Evolutionary conservation across 108 stramenopile species (phyloP), one percentile per base, ranked within the genome.

Genomic region (Stephanodiscus minutulus): DNA sequence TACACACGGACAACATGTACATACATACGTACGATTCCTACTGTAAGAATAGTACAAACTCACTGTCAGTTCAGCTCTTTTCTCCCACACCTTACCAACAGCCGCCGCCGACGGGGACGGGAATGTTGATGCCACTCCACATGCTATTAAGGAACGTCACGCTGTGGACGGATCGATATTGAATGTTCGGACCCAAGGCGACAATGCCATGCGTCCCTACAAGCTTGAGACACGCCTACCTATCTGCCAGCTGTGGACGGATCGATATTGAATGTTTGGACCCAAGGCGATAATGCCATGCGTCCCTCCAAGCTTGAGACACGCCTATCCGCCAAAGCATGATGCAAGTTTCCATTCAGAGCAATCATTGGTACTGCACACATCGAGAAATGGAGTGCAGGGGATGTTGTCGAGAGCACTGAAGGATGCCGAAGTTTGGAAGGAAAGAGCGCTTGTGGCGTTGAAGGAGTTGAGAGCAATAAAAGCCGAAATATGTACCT

Each of bases 91-190:
- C n/a, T n/a, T n/a, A n/a, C n/a, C n/a, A n/a, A n/a, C n/a, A n/a
- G n/a, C n/a, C n/a, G n/a, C n/a, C n/a, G n/a, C n/a, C n/a, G n/a
- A n/a, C n/a, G n/a, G n/a, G n/a, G n/a, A n/a, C n/a, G n/a, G n/a
- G n/a, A n/a, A n/a, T 94, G 72, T 28, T 94, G 27, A 91, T 91
- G 89, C 93, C 93, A 7, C 74, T 94, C 0, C 85, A 91, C 3
- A 85, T 77, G 55, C 55, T 94, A n/a, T 65, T 94, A 25, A 70
- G 93, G 22, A 89, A 88, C 74, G 89, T 94, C 5, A 74, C 85
- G 9, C 56, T 94, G 28, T 94, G 93, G 93, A 83, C 70, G 22
- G 89, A 94, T 70, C 66, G 91, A 44, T 85, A 87, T 64, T 85
- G 82, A 50, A 84, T 74, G 66, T 87, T 77, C 46, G 84, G 88